Evolutionary conservation across 2,329 filamentous ascomycete species (phyloP).

Genomic region (Botrytis fragariae): DNA sequence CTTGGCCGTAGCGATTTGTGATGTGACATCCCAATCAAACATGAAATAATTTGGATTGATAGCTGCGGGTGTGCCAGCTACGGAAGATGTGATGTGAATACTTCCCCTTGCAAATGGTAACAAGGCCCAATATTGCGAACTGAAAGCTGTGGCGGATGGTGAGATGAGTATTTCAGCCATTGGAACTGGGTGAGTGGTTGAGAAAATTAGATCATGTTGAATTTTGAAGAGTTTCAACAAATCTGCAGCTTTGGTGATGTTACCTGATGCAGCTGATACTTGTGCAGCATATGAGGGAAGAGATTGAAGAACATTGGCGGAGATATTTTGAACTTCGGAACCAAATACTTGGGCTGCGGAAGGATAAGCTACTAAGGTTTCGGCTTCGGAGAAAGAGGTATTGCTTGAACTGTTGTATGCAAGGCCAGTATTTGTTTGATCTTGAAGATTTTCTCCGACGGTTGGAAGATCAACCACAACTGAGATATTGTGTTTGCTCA

Average conservation of each 20-base stretch:
- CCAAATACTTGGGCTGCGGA: conserved; percentile 6
- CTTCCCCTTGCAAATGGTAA: conserved; percentile 54
- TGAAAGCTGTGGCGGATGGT: conserved; percentile 36
- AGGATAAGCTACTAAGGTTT: conserved; percentile 2
- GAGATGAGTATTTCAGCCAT: conserved; percentile 53
- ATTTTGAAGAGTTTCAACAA: conserved; percentile 11
- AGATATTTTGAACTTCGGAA: conserved; percentile 2
- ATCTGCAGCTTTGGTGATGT: conserved; percentile 37
- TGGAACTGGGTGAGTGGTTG: conserved; percentile 43
- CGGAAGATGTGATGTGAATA: conserved; percentile 50
- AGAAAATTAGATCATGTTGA: conserved; percentile 23
- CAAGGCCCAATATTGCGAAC: conserved; percentile 32
- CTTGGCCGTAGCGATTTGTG: not conserved
- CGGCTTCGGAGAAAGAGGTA: conserved; percentile 25
- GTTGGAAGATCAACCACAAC: conserved; percentile 24
- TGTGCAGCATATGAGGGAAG: conserved; percentile 29
- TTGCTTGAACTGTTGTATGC: conserved; percentile 22
- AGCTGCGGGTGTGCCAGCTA: conserved; percentile 41
- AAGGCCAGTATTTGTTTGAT: conserved; percentile 27
- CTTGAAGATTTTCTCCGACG: conserved; percentile 33
- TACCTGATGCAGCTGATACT: conserved; percentile 40
- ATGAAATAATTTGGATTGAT: conserved; percentile 50
- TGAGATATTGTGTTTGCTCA: conserved; percentile 20
- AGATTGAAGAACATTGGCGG: not conserved
- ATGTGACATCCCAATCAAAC: conserved; percentile 9